Conservation (phyloP, 2,329 filamentous ascomycete species). For the Atkinsonella hypoxylon region DNA sequence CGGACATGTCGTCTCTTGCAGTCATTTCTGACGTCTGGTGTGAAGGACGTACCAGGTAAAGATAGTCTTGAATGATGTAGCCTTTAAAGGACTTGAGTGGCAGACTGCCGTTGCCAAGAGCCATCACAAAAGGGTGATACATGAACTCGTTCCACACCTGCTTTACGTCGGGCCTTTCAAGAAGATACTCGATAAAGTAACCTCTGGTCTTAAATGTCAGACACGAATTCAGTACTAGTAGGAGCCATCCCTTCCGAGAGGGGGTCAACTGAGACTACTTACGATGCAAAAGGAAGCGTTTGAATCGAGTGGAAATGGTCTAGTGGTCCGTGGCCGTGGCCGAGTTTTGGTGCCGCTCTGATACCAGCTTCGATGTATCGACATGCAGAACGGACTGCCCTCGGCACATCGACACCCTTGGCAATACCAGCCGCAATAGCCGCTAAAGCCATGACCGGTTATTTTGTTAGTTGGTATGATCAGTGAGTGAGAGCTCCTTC, state of each 20-base stretch:
- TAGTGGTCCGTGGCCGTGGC: constrained; percentile 58
- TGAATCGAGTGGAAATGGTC: constrained; percentile 69
- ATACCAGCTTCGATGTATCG: constrained; percentile 64
- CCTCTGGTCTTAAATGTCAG: constrained; percentile 35
- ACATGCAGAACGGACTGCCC: constrained; percentile 55
- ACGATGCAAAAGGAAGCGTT: constrained; percentile 56
- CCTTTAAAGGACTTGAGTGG: constrained; percentile 69
- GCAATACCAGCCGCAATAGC: constrained; percentile 66
- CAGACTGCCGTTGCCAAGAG: constrained; percentile 63
- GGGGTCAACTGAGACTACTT: constrained; percentile 13
- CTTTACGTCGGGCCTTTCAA: constrained; percentile 63
- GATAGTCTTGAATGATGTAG: constrained; percentile 85
- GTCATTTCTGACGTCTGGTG: neutral
- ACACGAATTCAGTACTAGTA: neutral
- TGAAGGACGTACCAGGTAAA: constrained; percentile 56
- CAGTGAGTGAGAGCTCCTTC: neutral
- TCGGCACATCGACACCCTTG: constrained; percentile 40
- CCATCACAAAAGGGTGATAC: constrained; percentile 71
- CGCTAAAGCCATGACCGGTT: constrained; percentile 28
- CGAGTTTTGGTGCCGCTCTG: constrained; percentile 47
- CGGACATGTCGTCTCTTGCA: neutral
- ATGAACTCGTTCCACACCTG: constrained; percentile 64
- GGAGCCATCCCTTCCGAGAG: neutral
- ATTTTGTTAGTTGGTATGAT: neutral
- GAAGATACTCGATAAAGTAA: constrained; percentile 71